Base-by-base conservation (phyloP, 345 rosid species). In the Mangifera indica region DNA sequence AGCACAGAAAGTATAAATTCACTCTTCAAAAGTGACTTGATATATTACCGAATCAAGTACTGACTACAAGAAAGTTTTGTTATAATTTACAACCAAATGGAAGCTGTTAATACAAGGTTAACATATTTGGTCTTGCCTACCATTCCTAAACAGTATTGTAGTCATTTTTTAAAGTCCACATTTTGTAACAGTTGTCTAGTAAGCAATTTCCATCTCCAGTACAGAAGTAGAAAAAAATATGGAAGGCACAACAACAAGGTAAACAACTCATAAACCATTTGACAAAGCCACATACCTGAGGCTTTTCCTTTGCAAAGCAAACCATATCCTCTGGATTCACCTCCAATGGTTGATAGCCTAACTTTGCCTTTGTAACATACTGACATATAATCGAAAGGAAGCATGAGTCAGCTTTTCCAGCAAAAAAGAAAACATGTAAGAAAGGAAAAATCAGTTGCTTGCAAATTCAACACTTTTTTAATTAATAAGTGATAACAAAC, bases 241-340 rank as follows among this genome's bases (percentile, higher is more conserved):
- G 55, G 26, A 78, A 40, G n/a, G 62, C 3, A 69, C 13, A 67
- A 62, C 34, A 58, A 32, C 66, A 22, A 58, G 46, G 65, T 29
- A 74, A 77, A 80, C 55, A 70, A 25, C 42, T 3, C 45, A 69
- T 58, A 46, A 17, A 57, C n/a, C 44, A 64, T 53, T 61, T 42
- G 24, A 32, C 37, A 46, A 65, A 63, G 54, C 73, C 60, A 60
- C 67, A 60, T 82, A 93, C 98, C 97, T 94, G 98, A 79, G 98
- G 89, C 70, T 84, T 87, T 76, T 94, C 98, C 84, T 78, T 90
- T 20, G 98, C 97, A 87, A 90, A 90, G 72, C 81, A 87, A 78
- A 94, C 98, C 98, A 94, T 94, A 81, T 94, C 98, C 80, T 94
- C 98, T 72, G 98, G 98, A 85, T 94, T 90, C 80, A 94, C 98